phyloP scores from a whole-genome alignment of 768 basidiomycete species.

The Lanmaoa pseudosensibilis region DNA sequence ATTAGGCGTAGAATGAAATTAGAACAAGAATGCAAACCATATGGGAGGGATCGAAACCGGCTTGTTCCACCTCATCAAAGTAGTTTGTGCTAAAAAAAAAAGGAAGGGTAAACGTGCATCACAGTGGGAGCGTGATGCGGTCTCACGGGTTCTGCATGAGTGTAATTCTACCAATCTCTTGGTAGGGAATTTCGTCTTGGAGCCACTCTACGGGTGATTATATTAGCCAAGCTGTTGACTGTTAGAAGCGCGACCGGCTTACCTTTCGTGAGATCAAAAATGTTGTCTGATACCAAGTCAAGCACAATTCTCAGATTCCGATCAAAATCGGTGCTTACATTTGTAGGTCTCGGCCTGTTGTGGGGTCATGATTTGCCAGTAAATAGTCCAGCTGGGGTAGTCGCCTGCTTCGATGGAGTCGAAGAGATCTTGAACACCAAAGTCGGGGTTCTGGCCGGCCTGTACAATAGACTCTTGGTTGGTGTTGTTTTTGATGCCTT shows the following conservation, averaged over 20 bases:
- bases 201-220: constrained; percentile 34
- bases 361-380: background rate
- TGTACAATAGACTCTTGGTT: background rate
- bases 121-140: background rate
- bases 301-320: background rate
- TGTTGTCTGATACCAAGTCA: constrained; percentile 38
- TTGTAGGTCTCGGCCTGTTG: background rate
- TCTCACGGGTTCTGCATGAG: constrained; percentile 39
- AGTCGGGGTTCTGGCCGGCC: background rate
- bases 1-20: background rate
- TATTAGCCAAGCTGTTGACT: background rate
- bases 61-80: constrained; percentile 42
- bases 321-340: background rate
- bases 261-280: constrained; percentile 51
- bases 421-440: background rate
- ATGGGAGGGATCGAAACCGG: constrained; percentile 51
- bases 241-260: background rate
- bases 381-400: background rate
- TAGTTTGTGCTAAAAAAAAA: constrained; percentile 22
- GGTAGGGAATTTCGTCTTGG: constrained; percentile 32
- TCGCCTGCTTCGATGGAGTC: background rate
- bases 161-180: constrained; percentile 40
- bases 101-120: background rate
- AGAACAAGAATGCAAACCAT: constrained; percentile 31
- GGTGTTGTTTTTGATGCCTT: background rate